Base-by-base conservation (phyloP, 768 basidiomycete species). In the Royoungia palumana region DNA sequence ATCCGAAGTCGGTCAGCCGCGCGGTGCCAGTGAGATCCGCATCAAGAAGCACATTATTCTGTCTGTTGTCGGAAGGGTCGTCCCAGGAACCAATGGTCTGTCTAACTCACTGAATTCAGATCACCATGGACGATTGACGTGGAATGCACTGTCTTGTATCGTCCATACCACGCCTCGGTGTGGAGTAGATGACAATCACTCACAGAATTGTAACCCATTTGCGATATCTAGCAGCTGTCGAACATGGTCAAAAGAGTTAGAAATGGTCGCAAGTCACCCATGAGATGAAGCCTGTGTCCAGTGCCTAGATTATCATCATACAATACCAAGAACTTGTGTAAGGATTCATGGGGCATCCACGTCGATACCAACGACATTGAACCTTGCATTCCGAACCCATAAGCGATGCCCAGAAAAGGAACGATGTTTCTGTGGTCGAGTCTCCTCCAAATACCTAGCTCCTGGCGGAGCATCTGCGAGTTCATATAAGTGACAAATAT, bases 1-100 rank as follows among this genome's bases (percentile, higher is more conserved):
- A 35, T 4, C 75, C 75, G 47, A 76, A 76, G 47, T 76, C 76
- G 44, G 70, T 69, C 6, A 78, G 55, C 12, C 66, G 65, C 2
- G 68, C 74, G n/a, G n/a, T n/a, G n/a, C n/a, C n/a, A 27, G 65
- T 67, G 24, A 65, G 40, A 8, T 41, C 19, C 17, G 21, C 46
- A 16, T 48, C 45, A n/a, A 50, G 16, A 35, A 54, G 41, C 16
- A 56, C 34, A 19, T 56, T 53, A 3, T 35, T 53, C 52, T 56
- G 21, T 35, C 16, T 36, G 1, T 20, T 9, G 6, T 20, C 17
- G 20, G 35, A 36, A 20, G 19, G 11, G 6, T n/a, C 9, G n/a
- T 14, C n/a, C 2, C 30, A 32, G 16, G 13, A 14, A 32, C 32
- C 28, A 9, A 35, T 35, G 7, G 6, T 9, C 3, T 20, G 17